Base-by-base conservation (phyloP, 2,329 filamentous ascomycete genomes). In the Nemania bipapillata region DNA sequence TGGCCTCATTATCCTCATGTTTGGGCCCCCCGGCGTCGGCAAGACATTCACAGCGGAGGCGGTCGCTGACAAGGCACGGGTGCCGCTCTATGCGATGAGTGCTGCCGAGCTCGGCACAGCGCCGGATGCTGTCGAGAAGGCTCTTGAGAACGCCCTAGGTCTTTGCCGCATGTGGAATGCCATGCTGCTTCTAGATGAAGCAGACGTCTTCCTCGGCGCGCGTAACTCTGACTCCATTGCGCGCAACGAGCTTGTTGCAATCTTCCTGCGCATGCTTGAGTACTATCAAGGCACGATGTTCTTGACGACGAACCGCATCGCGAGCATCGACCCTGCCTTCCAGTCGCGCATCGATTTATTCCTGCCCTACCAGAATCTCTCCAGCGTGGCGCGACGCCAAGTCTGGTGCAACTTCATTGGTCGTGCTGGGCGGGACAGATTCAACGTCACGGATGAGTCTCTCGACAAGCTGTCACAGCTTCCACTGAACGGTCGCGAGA, bases 401-500 rank as follows among this genome's bases (percentile, higher is more conserved):
- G 77, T 82, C 9, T 82, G 80, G 80, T 64, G 72, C 56, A 79
- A 79, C 68, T 81, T 81, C 54, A 76, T 82, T 58, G 69, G 73
- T 15, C 71, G 73, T 6, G 73, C 77, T 1, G 79, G 79, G 0
- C 49, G 56, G 0, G 70, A 74, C n/a, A 77, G 73, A 4, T 79
- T 81, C 69, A 74, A 76, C 8, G 68, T 82, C 3, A 71, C 63
- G 0, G 75, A 79, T 0, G 75, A 73, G 0, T 75, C 79, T 15
- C 59, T 82, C 1, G 76, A 77, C n/a, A 73, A 79, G 58, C 76
- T 86, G 40, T 77, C 82, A 0, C 66, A 73, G 24, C 75, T 84
- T 58, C 75, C 81, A 4, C 77, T 86, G 50, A 86, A 86, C 56
- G 84, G 85, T 3, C 77, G 84, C 24, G 83, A 86, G 78, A 86